Evolutionary conservation across 805 yeast genomes (phyloP).

Genomic region (Pichia paraexigua): DNA sequence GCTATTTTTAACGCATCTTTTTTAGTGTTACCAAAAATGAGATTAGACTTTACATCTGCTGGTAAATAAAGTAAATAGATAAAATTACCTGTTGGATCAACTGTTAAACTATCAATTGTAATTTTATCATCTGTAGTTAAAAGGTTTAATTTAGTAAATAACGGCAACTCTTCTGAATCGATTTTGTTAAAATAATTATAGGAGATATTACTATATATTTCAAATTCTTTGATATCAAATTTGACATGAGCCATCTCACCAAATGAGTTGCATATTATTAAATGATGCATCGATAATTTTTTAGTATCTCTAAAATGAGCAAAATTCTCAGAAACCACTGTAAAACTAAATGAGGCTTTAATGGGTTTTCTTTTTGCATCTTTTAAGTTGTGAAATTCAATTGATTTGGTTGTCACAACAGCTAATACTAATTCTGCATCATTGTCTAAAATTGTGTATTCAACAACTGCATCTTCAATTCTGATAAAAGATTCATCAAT

Average conservation of each 20-base stretch:
- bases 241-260: constrained; percentile 9
- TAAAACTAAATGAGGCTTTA: not conserved
- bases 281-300: not conserved
- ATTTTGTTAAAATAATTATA: constrained; percentile 10
- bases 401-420: not conserved
- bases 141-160: constrained; percentile 12
- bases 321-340: constrained; percentile 7
- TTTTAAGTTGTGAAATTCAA: not conserved
- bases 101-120: constrained; percentile 3
- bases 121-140: not conserved
- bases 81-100: constrained; percentile 4
- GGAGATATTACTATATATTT: not conserved
- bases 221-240: not conserved
- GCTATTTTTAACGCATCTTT: constrained; percentile 5
- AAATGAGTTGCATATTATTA: constrained; percentile 9
- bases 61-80: not conserved
- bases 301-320: not conserved
- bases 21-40: constrained; percentile 1
- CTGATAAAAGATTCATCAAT: not conserved
- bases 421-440: not conserved
- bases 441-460: not conserved
- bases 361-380: not conserved
- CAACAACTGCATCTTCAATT: not conserved
- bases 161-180: constrained; percentile 6
- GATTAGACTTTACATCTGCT: not conserved